Percentiles rank a stretch among this genome's conserved stretches.
These are phyloP conservation scores for Linnemannia exigua DNA, from an alignment of 192 early-diverging fungal genomes.

Conservation along the genomic window DNA sequence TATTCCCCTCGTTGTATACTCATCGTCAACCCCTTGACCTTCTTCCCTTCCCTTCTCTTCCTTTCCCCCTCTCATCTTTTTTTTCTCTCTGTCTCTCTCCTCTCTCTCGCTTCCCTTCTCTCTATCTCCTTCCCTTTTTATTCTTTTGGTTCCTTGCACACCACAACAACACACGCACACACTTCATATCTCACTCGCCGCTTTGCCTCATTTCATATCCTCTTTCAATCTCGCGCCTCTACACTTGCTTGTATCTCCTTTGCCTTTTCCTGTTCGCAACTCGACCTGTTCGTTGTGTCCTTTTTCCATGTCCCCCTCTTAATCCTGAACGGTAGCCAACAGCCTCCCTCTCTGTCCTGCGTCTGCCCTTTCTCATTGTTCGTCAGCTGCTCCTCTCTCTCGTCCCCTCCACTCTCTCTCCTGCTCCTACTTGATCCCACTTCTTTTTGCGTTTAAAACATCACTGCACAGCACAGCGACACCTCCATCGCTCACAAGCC, in stretches of 20 bases:
- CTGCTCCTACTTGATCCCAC: not conserved
- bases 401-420: not conserved
- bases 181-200: not conserved
- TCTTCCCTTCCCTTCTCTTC: not conserved
- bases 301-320: not conserved
- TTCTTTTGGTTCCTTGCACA: conserved; percentile 3
- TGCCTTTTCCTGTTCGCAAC: not conserved
- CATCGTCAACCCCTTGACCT: not conserved
- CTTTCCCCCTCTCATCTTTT: not conserved
- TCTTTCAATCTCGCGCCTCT: not conserved
- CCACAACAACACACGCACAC: not conserved
- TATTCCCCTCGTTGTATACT: not conserved
- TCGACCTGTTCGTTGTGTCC: not conserved
- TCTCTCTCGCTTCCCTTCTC: not conserved
- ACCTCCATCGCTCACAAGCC: not conserved
- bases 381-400: not conserved
- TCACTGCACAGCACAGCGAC: not conserved
- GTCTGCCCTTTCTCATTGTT: not conserved
- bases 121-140: too few relatives aligned
- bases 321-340: conserved; percentile 9
- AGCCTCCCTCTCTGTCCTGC: conserved; percentile 8
- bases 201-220: not conserved
- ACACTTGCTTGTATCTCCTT: not conserved
- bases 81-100: not conserved
- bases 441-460: not conserved